Base-by-base conservation (phyloP, 2,329 filamentous ascomycete species). In the Trichoderma pleuroti region DNA sequence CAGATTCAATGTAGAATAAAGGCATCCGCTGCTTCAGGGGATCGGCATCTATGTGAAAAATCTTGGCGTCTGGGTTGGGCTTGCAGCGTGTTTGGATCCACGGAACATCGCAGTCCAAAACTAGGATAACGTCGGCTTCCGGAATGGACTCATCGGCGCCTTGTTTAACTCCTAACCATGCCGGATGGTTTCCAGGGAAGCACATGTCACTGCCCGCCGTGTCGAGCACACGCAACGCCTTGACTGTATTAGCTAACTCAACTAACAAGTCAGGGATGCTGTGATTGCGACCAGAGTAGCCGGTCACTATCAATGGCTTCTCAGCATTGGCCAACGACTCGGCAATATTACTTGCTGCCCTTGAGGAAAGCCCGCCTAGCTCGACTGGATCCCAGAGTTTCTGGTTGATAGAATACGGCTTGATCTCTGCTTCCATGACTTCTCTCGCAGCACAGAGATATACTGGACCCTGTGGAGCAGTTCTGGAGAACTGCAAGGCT, bases 231-330 rank as follows among this genome's bases (percentile, higher is more conserved):
- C 24, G 60, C 4, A 62, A 62, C 1, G 60, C 36, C 11, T 62
- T 62, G 60, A 62, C 4, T 14, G 36, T 62, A 42, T 62, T 36
- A 28, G 60, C 60, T 21, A 62, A 28, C 60, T 62, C 60, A 10
- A 62, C 24, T 2, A 62, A 16, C 4, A 21, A 16, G 2, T n/a
- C 16, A 1, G 60, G 60, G 6, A 46, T 46, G 10, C 24, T 18
- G 24, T 42, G 60, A 62, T 62, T 62, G 60, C 60, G 60, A n/a
- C 60, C 60, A n/a, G 60, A 62, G 24, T 62, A 62, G 10, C 60
- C 60, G 3, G 60, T 62, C 26, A 62, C 60, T 30, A 62, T 30
- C 36, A 62, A 62, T n/a, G 60, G 60, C 24, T 34, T 46, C 24
- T 21, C 0, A n/a, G 60, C 36, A 18, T 14, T 28, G 9, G 60